Evolutionary conservation across 768 basidiomycete genomes (phyloP).

Genomic region (Pleurotus salmoneostramineus): DNA sequence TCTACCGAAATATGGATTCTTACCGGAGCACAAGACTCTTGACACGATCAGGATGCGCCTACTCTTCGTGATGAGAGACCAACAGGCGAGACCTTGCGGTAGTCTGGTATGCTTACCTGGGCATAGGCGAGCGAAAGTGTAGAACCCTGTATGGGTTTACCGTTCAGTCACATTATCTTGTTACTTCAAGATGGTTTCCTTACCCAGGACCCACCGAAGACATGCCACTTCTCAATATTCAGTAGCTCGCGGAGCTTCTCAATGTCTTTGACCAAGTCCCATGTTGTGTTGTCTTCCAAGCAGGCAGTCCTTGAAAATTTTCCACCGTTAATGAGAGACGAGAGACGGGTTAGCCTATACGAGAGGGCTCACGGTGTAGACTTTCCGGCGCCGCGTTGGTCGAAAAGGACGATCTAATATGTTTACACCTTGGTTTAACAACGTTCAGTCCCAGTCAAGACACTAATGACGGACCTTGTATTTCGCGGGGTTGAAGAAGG

Average conservation of each 20-base stretch:
- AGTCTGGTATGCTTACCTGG: slow-evolving; percentile 43
- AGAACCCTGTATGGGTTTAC: slow-evolving; percentile 53
- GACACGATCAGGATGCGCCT: slow-evolving; percentile 81
- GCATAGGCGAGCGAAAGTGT: slow-evolving; percentile 85
- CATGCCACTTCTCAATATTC: slow-evolving; percentile 82
- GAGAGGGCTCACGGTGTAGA: slow-evolving; percentile 65
- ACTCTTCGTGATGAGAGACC: neutral
- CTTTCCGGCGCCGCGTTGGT: slow-evolving; percentile 88
- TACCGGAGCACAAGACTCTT: slow-evolving; percentile 76
- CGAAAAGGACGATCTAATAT: slow-evolving; percentile 74
- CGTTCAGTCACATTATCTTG: neutral
- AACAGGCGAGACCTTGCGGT: neutral
- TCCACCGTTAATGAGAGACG: neutral
- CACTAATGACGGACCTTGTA: slow-evolving; percentile 56
- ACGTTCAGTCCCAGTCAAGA: neutral
- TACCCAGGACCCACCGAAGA: slow-evolving; percentile 94
- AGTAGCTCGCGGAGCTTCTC: slow-evolving; percentile 79
- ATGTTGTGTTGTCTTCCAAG: slow-evolving; percentile 87
- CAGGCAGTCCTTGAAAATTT: slow-evolving; percentile 52
- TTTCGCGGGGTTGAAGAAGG: slow-evolving; percentile 80
- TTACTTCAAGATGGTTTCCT: slow-evolving; percentile 13
- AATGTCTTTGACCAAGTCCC: slow-evolving; percentile 89
- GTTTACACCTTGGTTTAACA: neutral
- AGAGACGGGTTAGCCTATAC: neutral
- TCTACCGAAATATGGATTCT: slow-evolving; percentile 8